Evolutionary conservation across 2,329 filamentous ascomycete species (phyloP), one percentile per base, ranked within the genome.

Genomic region (Fusarium robinianum): DNA sequence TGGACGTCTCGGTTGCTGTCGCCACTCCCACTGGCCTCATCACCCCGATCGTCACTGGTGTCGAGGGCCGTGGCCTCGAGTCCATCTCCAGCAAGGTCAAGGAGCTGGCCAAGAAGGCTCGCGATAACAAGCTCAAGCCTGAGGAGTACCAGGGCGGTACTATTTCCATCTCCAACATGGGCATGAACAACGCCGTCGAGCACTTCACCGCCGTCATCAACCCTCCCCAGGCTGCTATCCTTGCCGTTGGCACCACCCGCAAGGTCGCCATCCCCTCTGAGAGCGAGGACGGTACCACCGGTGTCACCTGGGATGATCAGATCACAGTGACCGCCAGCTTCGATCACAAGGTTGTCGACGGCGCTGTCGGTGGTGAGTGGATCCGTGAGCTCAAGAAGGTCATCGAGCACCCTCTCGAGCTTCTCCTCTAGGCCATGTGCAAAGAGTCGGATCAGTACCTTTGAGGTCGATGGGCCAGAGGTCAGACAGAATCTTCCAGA

Each of bases 161-260:
- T 69, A 96, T 99, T 76, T 96, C 92, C 72, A 97, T 99, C 75
- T 95, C 89, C 76, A 99, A 99, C 84, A 95, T 99, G 94, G 94
- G 94, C 73, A 99, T 99, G 94, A 99, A 99, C 82, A 67, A 85
- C 33, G 92, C 94, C 36, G 86, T 99, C 53, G 91, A 97, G 75
- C 84, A 91, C 70, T 99, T 99, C 77, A 97, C 94, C 38, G 94
- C 94, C 60, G 88, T 99, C 67, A 96, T 99, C 81, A 99, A 99
- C 83, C 94, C 95, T 58, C 94, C 94, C 40, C 95, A 99, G 78
- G 88, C 94, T 41, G 87, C 84, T 67, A 99, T 99, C 69, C 80
- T 99, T 54, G 92, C 94, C 41, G 88, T 99, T 47, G 94, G 95
- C 64, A 95, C 90, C 58, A 90, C 89, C 62, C 94, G 89, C 74